A percentile compares a stretch with the other conserved stretches of the same genome.
These are phyloP conservation scores for Roridomyces roridus DNA, from an alignment of 768 basidiomycete genomes.

Conservation along the genomic window DNA sequence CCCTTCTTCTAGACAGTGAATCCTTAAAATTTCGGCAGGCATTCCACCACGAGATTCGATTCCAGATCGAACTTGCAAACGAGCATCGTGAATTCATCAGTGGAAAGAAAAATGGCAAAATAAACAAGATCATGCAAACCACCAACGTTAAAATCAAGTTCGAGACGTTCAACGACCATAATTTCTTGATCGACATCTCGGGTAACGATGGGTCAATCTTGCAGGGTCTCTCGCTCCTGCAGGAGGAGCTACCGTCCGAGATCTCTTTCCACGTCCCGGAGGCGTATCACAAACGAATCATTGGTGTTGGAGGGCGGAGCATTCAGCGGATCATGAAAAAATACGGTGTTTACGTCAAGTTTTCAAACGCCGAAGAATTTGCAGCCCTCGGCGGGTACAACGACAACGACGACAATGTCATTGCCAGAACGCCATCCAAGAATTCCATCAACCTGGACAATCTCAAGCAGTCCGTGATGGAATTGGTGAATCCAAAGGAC, in stretches of 20 bases:
- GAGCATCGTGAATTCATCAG: constrained; percentile 99
- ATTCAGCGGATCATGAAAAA: constrained; percentile 99
- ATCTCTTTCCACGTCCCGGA: constrained; percentile 99
- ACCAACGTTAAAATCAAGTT: constrained; percentile 99
- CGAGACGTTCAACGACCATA: constrained; percentile 96
- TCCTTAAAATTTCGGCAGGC: constrained; percentile 49
- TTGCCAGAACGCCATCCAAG: constrained; percentile 98
- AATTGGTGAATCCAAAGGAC: constrained; percentile 97
- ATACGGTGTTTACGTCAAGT: constrained; percentile 99
- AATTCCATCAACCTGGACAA: constrained; percentile 95
- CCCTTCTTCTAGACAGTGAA: not conserved
- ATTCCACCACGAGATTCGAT: constrained; percentile 97
- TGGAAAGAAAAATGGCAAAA: constrained; percentile 99
- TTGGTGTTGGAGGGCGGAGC: constrained; percentile 96
- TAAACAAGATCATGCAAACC: constrained; percentile 99
- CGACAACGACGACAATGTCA: constrained; percentile 98
- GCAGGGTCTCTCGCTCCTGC: constrained; percentile 86
- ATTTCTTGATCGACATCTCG: constrained; percentile 92
- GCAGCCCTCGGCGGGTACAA: constrained; percentile 92
- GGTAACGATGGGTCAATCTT: constrained; percentile 86
- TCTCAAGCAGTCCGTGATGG: constrained; percentile 96
- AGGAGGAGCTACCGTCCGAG: constrained; percentile 98
- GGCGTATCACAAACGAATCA: constrained; percentile 98
- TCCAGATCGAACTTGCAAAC: constrained; percentile 96
- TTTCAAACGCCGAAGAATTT: constrained; percentile 97